A percentile compares a stretch with the other conserved stretches of the same genome.
phyloP scores from a whole-genome alignment of 164 flowering plant genomes.

The Vitis cinerea region DNA sequence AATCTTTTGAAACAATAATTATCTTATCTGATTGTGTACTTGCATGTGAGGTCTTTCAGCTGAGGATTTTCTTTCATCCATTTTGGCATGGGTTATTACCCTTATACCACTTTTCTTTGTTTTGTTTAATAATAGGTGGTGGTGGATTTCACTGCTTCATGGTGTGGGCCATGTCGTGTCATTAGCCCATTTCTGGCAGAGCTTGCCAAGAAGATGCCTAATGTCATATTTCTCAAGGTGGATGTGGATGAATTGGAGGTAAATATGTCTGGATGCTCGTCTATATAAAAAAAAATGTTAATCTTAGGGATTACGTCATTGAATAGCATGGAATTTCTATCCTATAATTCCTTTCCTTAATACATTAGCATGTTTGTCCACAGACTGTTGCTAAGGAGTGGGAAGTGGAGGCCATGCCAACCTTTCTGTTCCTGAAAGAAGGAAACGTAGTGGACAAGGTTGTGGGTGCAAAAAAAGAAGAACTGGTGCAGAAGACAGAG shows the following conservation, averaged over 20 bases:
- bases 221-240: constrained; percentile 71
- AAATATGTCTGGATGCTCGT: neutral
- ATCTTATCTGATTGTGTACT: neutral
- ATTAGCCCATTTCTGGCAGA: constrained; percentile 66
- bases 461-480: constrained; percentile 62
- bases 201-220: constrained; percentile 50
- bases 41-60: neutral
- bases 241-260: constrained; percentile 82
- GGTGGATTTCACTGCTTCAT: constrained; percentile 87
- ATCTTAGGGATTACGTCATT: neutral
- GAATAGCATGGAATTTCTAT: neutral
- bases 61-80: neutral
- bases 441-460: constrained; percentile 55
- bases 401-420: constrained; percentile 72
- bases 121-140: constrained; percentile 45
- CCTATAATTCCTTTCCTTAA: neutral
- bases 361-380: neutral
- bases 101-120: neutral
- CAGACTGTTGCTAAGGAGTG: constrained; percentile 54
- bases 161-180: constrained; percentile 81
- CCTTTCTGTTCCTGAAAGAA: constrained; percentile 62
- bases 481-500: constrained; percentile 3
- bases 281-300: neutral
- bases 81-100: too few species aligned
- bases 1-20: neutral